Conservation (phyloP, 2,329 filamentous ascomycete genomes). For the Trichoderma harzianum region DNA sequence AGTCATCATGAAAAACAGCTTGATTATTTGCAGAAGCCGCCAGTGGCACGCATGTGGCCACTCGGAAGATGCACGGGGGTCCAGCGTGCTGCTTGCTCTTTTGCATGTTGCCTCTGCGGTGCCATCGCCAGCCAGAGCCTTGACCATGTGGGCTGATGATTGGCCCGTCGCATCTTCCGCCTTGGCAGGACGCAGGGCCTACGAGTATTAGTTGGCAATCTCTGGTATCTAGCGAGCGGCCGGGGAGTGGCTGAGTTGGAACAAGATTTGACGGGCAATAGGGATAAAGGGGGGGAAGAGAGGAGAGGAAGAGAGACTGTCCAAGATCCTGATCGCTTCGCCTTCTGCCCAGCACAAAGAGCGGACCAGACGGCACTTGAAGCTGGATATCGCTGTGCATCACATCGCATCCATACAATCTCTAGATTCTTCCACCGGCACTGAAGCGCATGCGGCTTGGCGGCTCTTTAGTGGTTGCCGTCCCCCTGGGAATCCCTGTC, state of each 20-base stretch:
- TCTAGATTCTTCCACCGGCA: background rate
- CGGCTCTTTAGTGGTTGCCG: conserved; percentile 13
- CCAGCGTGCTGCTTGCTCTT: background rate
- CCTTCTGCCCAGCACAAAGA: background rate
- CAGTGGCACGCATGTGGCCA: background rate
- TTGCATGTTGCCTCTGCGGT: background rate
- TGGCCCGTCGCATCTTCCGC: conserved; percentile 16
- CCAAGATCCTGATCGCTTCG: background rate
- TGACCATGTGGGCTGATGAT: conserved; percentile 30
- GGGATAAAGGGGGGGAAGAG: background rate
- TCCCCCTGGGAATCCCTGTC: conserved; percentile 4
- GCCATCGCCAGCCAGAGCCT: conserved; percentile 8
- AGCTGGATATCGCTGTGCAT: background rate
- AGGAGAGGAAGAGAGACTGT: background rate
- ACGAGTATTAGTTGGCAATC: background rate
- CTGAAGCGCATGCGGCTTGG: conserved; percentile 5
- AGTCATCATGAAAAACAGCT: background rate
- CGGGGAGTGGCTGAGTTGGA: background rate
- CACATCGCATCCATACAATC: background rate
- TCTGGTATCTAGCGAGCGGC: background rate
- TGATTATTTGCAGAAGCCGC: background rate
- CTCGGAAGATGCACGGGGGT: background rate
- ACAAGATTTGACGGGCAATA: background rate
- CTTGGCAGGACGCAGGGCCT: background rate
- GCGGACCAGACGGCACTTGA: background rate